phyloP scores from a whole-genome alignment of 176 grass and related monocot genomes.

The Carex littledalei region DNA sequence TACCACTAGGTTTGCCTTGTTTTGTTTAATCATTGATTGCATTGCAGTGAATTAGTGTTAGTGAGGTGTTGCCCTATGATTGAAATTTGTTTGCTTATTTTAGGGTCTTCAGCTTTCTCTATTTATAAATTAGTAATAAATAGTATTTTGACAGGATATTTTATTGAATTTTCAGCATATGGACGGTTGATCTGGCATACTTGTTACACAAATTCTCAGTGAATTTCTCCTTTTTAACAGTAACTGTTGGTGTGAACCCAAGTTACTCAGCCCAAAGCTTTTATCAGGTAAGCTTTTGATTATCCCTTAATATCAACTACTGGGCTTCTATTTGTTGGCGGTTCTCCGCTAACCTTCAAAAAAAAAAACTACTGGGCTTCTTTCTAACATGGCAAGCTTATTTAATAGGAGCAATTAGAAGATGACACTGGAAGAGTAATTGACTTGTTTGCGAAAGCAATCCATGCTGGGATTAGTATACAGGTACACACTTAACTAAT shows the following conservation, averaged over 20 bases:
- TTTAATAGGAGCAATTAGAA: slow-evolving; percentile 78
- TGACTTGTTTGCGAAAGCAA: slow-evolving; percentile 69
- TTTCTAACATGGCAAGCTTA: background rate
- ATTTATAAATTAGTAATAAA: background rate
- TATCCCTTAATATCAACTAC: background rate
- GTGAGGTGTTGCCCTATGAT: background rate
- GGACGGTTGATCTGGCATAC: slow-evolving; percentile 88
- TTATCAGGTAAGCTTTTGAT: slow-evolving; percentile 53
- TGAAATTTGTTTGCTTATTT: background rate
- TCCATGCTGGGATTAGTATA: slow-evolving; percentile 84
- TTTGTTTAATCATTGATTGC: background rate
- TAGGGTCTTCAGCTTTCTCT: background rate
- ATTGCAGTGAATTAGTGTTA: background rate
- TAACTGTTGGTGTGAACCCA: slow-evolving; percentile 87
- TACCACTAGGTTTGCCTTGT: slow-evolving; percentile 58
- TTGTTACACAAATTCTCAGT: slow-evolving; percentile 82
- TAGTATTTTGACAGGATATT: slow-evolving; percentile 3
- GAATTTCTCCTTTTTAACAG: slow-evolving; percentile 78
- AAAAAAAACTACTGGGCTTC: background rate
- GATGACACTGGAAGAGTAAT: slow-evolving; percentile 79
- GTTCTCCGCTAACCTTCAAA: too few species aligned
- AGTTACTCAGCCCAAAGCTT: slow-evolving; percentile 77
- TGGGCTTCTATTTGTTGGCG: background rate
- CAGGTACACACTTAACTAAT: slow-evolving; percentile 48
- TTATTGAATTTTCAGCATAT: slow-evolving; percentile 46